A percentile compares a stretch with the other conserved stretches of the same genome.
Conservation (phyloP, 306 rosid species). For the barrel medic (Medicago truncatula) region MtrunA17r5.0-ANR NC_053049.1:2120501-2121000, state of each 20-base stretch:
- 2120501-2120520: not conserved
- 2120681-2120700: constrained; percentile 57
- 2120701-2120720: not conserved
- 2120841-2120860: not conserved
- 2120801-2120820: not conserved
- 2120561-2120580: constrained; percentile 68
- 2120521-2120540: constrained; percentile 41
- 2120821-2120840: not conserved
- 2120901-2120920: not conserved
- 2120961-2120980: too few species aligned
- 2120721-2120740: constrained; percentile 34
- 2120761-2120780: constrained; percentile 65
- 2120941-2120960: too few species aligned
- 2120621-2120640: constrained; percentile 80
- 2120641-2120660: constrained; percentile 65
- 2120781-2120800: not conserved
- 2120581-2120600: constrained; percentile 73
- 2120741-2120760: constrained; percentile 64
- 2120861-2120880: not conserved
- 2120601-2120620: constrained; percentile 81
- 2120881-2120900: not conserved
- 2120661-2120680: constrained; percentile 56
- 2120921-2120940: not conserved
- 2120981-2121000: too few species aligned
- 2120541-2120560: constrained; percentile 58